phyloP scores from a whole-genome alignment of 352 stramenopile species.

The Lagenidium giganteum region DNA sequence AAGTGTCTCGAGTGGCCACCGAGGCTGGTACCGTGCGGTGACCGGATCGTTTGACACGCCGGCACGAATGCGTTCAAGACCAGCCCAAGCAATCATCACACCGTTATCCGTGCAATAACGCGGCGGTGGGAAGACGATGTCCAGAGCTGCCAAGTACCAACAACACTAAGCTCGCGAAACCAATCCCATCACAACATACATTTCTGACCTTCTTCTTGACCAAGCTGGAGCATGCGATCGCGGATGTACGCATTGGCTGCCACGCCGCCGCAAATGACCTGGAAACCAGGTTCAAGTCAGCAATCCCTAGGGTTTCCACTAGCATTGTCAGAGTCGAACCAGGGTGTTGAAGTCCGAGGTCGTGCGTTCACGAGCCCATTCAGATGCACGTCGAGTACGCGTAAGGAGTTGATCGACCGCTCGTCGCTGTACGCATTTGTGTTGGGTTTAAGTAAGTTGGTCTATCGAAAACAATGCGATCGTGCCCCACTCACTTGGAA shows the following conservation, averaged over 20 bases:
- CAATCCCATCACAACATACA: no score
- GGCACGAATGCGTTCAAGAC: constrained; percentile 43
- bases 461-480: no score
- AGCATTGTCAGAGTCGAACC: no score
- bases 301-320: no score
- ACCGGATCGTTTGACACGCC: constrained; percentile 40
- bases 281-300: no score
- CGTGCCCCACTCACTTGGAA: constrained; percentile 82
- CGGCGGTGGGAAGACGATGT: constrained; percentile 33
- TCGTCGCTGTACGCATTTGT: no score
- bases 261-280: constrained; percentile 94
- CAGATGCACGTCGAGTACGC: constrained; percentile 84
- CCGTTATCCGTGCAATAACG: constrained; percentile 97
- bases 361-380: constrained; percentile 51
- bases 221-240: constrained; percentile 52
- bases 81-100: constrained; percentile 94
- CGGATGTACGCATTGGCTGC: constrained; percentile 94
- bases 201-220: constrained; percentile 32
- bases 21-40: constrained; percentile 47
- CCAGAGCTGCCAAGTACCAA: no score
- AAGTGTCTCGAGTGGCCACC: constrained; percentile 58
- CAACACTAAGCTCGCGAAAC: no score
- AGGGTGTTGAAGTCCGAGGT: constrained; percentile 43
- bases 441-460: no score
- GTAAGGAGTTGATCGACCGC: constrained; percentile 52